Evolutionary conservation across 2,329 filamentous ascomycete species (phyloP), one percentile per base, ranked within the genome.

Genomic region (Trichoderma citrinoviride): DNA sequence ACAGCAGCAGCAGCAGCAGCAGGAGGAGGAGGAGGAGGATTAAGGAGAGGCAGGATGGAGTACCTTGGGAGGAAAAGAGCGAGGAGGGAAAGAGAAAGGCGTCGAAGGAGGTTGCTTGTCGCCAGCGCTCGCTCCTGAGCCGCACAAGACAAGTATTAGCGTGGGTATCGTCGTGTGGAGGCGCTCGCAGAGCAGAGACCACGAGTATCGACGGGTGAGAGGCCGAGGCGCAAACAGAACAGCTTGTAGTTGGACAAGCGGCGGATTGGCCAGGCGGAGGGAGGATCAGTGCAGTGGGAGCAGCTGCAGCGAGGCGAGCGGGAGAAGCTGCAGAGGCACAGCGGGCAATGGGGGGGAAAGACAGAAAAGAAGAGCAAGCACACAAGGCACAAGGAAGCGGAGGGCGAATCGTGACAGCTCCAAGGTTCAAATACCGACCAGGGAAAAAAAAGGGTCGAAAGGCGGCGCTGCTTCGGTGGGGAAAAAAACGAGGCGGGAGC

Each of bases 121-220:
- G 64, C 66, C 62, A 56, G 66, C 56, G 64, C 63, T 64, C 65
- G 54, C 66, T 69, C 63, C 64, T 55, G 55, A 55, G 44, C 52
- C 46, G 43, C 19, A 60, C 65, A 61, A 41, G 33, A 67, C 19
- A 55, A 55, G 50, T 15, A 61, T 68, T 63, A 68, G 67, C 54
- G 50, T n/a, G n/a, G n/a, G n/a, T 54, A 63, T 58, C 50, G 58
- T 58, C 64, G 33, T 37, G 50, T 47, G 64, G 40, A 33, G 47
- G 64, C 56, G 64, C 64, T 61, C 41, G 64, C 55, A 56, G 64
- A 61, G 49, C 33, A 65, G 64, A 61, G 63, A 52, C 50, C 43
- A 44, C 29, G 49, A 63, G 54, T 47, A 21, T 58, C 7, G 43
- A 23, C n/a, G 43, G 43, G 23, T 25, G 37, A 52, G 33, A 46